These are phyloP conservation scores for Aspergillus calidoustus DNA, from an alignment of 2,329 filamentous ascomycete genomes.

Conservation along the genomic window DNA sequence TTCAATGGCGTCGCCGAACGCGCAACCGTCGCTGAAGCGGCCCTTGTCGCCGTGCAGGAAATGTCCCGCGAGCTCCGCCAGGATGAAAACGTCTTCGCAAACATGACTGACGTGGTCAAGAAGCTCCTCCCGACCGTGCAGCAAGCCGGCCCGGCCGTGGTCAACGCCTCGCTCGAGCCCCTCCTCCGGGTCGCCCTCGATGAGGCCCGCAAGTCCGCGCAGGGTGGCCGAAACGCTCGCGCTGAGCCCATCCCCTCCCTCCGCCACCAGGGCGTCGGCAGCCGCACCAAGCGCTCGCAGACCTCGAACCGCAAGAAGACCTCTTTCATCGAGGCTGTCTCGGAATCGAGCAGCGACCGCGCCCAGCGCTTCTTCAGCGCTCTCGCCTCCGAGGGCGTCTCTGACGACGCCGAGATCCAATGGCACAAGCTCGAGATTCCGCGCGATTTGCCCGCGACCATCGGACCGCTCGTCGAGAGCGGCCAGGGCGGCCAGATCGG, in stretches of 20 bases:
- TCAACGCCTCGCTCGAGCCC: background rate
- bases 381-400: background rate
- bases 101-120: background rate
- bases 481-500: background rate
- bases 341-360: background rate
- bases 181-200: background rate
- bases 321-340: background rate
- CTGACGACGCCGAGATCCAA: slow-evolving; percentile 1
- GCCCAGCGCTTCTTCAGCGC: background rate
- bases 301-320: background rate
- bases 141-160: background rate
- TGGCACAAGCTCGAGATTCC: slow-evolving; percentile 1
- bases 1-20: background rate
- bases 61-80: background rate
- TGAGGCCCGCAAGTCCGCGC: background rate
- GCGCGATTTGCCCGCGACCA: background rate
- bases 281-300: background rate
- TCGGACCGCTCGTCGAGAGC: background rate
- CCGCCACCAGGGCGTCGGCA: background rate
- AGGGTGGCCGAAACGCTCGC: background rate
- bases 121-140: background rate
- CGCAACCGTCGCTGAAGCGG: slow-evolving; percentile 1
- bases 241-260: background rate
- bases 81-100: background rate
- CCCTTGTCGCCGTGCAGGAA: background rate